Evolutionary conservation across 2,329 filamentous ascomycete species (phyloP).

Genomic region (Colletotrichum magnum): DNA sequence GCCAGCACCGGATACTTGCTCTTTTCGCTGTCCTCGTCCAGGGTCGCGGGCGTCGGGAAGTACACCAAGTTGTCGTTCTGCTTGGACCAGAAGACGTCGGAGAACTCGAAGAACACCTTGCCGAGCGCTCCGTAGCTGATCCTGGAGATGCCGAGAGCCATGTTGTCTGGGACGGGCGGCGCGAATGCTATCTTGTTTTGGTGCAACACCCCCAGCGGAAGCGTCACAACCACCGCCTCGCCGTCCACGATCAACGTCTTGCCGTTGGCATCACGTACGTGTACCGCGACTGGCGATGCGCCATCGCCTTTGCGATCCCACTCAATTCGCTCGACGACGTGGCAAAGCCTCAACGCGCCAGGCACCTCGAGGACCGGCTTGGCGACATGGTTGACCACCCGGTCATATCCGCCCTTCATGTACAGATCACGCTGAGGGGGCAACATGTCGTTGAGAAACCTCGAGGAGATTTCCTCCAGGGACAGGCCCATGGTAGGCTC

Average conservation of each 20-base stretch:
- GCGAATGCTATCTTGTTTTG: neutral
- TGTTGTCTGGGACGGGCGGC: neutral
- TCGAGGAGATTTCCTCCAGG: conserved; percentile 6
- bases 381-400: conserved; percentile 4
- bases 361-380: neutral
- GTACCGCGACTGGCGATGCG: neutral
- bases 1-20: conserved; percentile 1
- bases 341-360: conserved; percentile 7
- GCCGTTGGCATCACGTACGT: neutral
- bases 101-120: conserved; percentile 25
- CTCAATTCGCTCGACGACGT: conserved; percentile 3
- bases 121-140: conserved; percentile 12
- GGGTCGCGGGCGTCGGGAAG: conserved; percentile 6
- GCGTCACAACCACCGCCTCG: conserved; percentile 14
- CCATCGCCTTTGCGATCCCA: neutral
- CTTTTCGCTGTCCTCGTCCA: conserved; percentile 17
- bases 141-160: neutral
- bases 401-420: conserved; percentile 17
- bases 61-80: conserved; percentile 20
- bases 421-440: conserved; percentile 14
- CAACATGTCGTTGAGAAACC: conserved; percentile 2
- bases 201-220: conserved; percentile 16
- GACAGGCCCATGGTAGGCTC: neutral
- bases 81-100: conserved; percentile 21
- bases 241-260: neutral